Evolutionary conservation across 768 basidiomycete species (phyloP), one percentile per base, ranked within the genome.

Genomic region (Mrakia gelida): DNA sequence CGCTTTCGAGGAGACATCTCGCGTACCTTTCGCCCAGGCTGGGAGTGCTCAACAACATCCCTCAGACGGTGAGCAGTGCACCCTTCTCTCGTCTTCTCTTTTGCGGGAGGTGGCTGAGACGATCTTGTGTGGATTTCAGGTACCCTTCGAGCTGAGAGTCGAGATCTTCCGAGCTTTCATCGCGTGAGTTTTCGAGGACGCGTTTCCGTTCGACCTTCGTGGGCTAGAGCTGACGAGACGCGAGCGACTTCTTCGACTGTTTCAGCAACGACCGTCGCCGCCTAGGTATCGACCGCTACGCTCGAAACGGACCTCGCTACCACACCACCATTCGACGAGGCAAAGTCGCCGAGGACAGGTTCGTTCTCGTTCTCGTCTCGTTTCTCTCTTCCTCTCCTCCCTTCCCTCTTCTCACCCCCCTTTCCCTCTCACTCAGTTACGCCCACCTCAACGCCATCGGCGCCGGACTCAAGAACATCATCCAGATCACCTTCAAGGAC

Each of bases 401-500:
- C 23, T 38, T 10, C 5, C 21, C 52, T 28, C 6, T 11, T 56
- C 41, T 34, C 26, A 0, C 26, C n/a, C 52, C 11, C 59, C 52
- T 21, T 52, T 34, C 7, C 49, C 21, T 7, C 59, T 59, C 26
- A 9, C 26, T 1, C 30, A 75, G 77, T 52, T 98, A 95, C 84
- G 91, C 94, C 81, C 87, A 89, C 79, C 88, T 98, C 38, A 85
- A 86, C 67, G 82, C 82, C 0, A 87, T 87, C 3, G 93, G 93
- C 5, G 88, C 88, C 6, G 90, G 92, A 82, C 83, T 98, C 81
- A 95, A 94, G 85, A 87, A 87, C n/a, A 89, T 90, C 15, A 88
- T 98, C 34, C 88, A 91, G 81, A 98, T 99, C 81, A 88, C 88
- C n/a, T 98, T 99, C 83, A 88, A 96, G 38, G 95, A 98, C 84